Percentiles rank a stretch among this genome's conserved stretches.
These are phyloP conservation scores for Eragrostis curvula DNA, from an alignment of 176 grass and related monocot species.

Conservation along the genomic window DNA sequence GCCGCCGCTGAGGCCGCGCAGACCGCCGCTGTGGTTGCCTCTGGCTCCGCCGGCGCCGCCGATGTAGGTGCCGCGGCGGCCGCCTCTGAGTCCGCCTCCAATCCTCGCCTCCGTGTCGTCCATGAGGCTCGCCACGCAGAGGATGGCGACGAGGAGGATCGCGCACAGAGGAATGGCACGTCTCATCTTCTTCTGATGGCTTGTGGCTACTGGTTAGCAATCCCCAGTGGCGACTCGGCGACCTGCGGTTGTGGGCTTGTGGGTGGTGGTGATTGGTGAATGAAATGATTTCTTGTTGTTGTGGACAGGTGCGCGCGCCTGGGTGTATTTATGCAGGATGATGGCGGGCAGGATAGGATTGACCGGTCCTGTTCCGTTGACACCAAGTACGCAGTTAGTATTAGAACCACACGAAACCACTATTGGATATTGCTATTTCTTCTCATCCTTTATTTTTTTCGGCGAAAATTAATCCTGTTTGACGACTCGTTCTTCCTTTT, in stretches of 20 bases:
- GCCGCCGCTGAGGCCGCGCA: constrained; percentile 32
- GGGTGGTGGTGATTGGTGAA: neutral
- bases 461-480: no score
- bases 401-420: neutral
- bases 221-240: neutral
- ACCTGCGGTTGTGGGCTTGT: neutral
- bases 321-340: neutral
- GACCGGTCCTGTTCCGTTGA: neutral
- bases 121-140: constrained; percentile 30
- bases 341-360: neutral
- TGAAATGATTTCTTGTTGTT: neutral
- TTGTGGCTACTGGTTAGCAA: neutral
- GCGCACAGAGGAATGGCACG: neutral
- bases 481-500: neutral
- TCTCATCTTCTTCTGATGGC: constrained; percentile 4
- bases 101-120: constrained; percentile 37
- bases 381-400: neutral
- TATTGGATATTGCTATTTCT: no score
- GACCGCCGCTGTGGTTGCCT: constrained; percentile 6
- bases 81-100: neutral
- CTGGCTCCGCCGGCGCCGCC: constrained; percentile 33
- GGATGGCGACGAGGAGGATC: constrained; percentile 25
- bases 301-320: neutral
- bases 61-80: constrained; percentile 2
- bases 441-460: no score